Evolutionary conservation across 2,329 filamentous ascomycete species (phyloP), one percentile per base, ranked within the genome.

Genomic region (Periconia digitata): DNA sequence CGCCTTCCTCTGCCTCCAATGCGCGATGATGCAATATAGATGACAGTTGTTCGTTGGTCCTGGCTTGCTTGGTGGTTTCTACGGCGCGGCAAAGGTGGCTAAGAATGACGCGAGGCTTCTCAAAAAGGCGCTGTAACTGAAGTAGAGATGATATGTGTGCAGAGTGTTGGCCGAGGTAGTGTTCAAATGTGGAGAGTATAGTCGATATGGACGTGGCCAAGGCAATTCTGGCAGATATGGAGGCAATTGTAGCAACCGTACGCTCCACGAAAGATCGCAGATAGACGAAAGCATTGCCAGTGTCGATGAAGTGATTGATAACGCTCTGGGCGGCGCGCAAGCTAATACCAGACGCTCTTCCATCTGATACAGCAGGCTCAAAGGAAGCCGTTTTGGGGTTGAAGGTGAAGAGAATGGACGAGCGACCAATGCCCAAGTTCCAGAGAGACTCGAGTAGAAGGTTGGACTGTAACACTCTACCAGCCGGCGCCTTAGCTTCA

Each of bases 381-480:
- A 92, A 90, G 0, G 72, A 73, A 20, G 70, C 71, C 22, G 76
- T 75, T 2, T 74, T 73, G 2, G 75, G 65, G 43, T 85, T 74
- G 77, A 83, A 90, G 0, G 70, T 63, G 66, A 90, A 94, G 27
- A 94, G 79, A 1, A 87, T 76, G 0, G 89, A 92, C 34, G 84
- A 85, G 40, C 87, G 79, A 0, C 89, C 89, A 6, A 91, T 78
- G 0, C 84, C 82, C 1, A 92, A 74, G 12, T 84, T 80, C 51
- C 87, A 75, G 0, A 92, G 72, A 10, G 84, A 85, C 16, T 70
- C 62, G 2, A 78, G 51, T 3, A 73, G 59, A 2, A 71, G 56
- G 38, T 72, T 58, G 15, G 62, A 60, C 16, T 70, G 70, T 2
- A 78, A 37, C 5, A 76, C 59, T 22, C 66, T 66, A 13, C 66